These are phyloP conservation scores for Triticum turgidum DNA, from an alignment of 176 grass and related monocot species.

Conservation along the genomic window DNA sequence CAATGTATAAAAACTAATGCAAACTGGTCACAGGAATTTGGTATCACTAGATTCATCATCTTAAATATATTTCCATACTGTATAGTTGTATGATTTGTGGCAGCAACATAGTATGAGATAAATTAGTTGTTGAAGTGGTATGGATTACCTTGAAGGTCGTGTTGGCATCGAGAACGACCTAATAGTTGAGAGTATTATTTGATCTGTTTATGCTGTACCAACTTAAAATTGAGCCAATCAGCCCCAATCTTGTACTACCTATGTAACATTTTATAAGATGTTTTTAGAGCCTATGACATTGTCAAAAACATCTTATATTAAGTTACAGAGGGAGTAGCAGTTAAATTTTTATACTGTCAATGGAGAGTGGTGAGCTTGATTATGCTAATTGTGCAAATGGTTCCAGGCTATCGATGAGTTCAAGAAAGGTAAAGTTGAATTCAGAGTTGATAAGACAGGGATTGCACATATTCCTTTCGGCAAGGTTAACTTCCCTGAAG, in stretches of 20 bases:
- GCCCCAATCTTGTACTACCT: background rate
- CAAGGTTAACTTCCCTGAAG: conserved; percentile 80
- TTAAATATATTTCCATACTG: background rate
- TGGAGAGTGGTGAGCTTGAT: no score
- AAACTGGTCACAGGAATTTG: background rate
- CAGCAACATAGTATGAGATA: background rate
- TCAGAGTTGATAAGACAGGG: conserved; percentile 92
- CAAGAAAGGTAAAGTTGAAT: conserved; percentile 99
- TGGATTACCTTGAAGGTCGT: background rate
- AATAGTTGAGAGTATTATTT: background rate
- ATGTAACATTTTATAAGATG: no score
- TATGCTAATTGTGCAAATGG: conserved; percentile 34
- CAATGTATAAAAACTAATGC: background rate
- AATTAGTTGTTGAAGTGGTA: background rate
- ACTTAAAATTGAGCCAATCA: background rate
- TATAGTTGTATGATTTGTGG: background rate
- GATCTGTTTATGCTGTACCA: background rate
- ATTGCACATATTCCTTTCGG: conserved; percentile 92
- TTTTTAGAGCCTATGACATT: no score
- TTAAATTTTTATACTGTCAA: no score
- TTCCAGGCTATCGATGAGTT: conserved; percentile 96
- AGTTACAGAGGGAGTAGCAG: no score
- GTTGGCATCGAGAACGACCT: background rate
- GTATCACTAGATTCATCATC: background rate
- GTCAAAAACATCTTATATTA: no score